A percentile compares a stretch with the other conserved stretches of the same genome.
Conservation (phyloP, 2,329 filamentous ascomycete genomes). For the Ophiocordyceps polyrhachis-furcata region DNA sequence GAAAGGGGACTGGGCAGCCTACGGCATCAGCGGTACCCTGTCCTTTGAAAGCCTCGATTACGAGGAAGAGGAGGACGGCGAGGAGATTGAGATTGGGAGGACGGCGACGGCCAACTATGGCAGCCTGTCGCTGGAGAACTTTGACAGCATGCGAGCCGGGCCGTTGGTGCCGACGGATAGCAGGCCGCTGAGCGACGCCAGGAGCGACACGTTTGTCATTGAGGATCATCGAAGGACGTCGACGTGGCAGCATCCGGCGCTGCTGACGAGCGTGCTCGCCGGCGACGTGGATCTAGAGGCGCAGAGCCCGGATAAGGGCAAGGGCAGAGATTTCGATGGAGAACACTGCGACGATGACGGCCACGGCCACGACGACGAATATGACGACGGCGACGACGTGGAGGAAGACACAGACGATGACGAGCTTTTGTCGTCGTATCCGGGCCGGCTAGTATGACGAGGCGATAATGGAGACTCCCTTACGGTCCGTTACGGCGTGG, state of each 20-base stretch:
- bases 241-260: conserved; percentile 5
- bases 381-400: not conserved
- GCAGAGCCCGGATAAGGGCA: conserved; percentile 9
- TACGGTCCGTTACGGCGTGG: too few relatives aligned
- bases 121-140: not conserved
- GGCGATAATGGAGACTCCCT: too few relatives aligned
- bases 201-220: conserved; percentile 19
- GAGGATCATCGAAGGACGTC: conserved; percentile 11
- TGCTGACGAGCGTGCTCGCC: not conserved
- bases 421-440: too few relatives aligned
- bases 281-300: conserved; percentile 9
- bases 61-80: not conserved
- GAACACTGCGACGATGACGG: not conserved
- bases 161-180: not conserved
- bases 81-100: not conserved
- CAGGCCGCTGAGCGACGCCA: conserved; percentile 7
- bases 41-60: conserved; percentile 13
- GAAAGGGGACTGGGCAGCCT: conserved; percentile 8
- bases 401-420: not conserved
- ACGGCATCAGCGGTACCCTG: conserved; percentile 16
- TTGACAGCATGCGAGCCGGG: not conserved
- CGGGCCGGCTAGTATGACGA: too few relatives aligned
- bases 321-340: not conserved
- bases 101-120: not conserved
- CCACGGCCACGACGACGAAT: not conserved